Percentiles rank a stretch among this genome's conserved stretches.
phyloP scores from a whole-genome alignment of 257 asterid species.

The Parsonsia alboflavescens region DNA sequence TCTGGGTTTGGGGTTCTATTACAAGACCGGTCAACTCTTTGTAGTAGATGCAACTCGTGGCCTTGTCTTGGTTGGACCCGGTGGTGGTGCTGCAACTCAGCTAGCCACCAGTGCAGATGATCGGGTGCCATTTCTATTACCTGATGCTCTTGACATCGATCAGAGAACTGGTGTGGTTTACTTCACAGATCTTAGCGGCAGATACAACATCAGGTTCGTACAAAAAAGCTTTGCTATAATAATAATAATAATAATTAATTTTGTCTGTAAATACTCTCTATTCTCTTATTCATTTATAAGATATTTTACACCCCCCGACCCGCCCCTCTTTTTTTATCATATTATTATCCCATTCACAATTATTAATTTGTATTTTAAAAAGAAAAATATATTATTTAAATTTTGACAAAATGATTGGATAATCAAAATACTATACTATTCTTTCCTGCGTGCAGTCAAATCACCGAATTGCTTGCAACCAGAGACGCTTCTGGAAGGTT shows the following conservation, averaged over 20 bases:
- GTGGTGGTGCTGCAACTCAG: neutral
- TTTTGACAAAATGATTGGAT: too few species aligned
- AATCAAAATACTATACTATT: too few species aligned
- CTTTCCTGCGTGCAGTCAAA: neutral
- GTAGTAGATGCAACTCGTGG: constrained; percentile 32
- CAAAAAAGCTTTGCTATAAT: neutral
- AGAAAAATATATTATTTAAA: too few species aligned
- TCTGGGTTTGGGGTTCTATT: constrained; percentile 37
- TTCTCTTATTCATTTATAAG: too few species aligned
- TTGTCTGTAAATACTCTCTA: too few species aligned
- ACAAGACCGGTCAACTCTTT: constrained; percentile 33
- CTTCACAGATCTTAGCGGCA: neutral
- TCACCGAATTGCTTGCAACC: neutral
- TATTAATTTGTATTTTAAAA: too few species aligned
- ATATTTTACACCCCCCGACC: too few species aligned
- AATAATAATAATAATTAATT: too few species aligned
- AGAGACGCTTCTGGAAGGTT: neutral
- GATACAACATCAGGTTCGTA: neutral
- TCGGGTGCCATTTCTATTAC: neutral
- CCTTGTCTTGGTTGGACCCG: constrained; percentile 1
- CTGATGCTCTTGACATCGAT: neutral
- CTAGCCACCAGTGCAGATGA: neutral
- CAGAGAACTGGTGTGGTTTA: neutral
- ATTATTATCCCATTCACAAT: too few species aligned
- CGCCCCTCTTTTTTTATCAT: too few species aligned